A percentile compares a stretch with the other conserved stretches of the same genome.
phyloP scores from a whole-genome alignment of 495 filamentous ascomycete species.

The Aspergillus haitiensis region DNA sequence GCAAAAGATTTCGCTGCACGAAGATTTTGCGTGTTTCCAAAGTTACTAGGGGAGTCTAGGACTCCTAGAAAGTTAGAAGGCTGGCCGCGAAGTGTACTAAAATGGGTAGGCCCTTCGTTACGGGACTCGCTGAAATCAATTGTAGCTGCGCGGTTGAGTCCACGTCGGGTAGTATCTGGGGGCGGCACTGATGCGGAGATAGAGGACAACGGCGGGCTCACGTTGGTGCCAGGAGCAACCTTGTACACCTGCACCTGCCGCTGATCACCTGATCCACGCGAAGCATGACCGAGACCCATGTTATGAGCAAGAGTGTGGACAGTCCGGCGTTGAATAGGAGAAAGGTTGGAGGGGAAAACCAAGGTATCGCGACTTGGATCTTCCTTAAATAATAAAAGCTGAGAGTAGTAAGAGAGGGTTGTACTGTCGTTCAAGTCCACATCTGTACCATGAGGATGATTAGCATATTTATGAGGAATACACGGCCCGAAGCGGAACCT shows the following conservation, averaged over 20 bases:
- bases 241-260: constrained; percentile 89
- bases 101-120: constrained; percentile 63
- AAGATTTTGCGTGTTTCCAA: constrained; percentile 70
- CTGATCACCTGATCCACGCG: constrained; percentile 79
- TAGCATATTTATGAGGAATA: constrained; percentile 26
- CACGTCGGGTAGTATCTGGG: constrained; percentile 72
- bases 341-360: constrained; percentile 76
- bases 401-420: constrained; percentile 82
- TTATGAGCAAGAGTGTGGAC: constrained; percentile 95
- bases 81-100: constrained; percentile 74
- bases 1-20: constrained; percentile 95
- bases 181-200: constrained; percentile 64
- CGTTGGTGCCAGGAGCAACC: constrained; percentile 56
- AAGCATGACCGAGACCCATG: constrained; percentile 86
- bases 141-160: constrained; percentile 90
- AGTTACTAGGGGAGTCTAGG: constrained; percentile 75
- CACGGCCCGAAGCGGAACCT: constrained; percentile 24
- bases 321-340: constrained; percentile 79
- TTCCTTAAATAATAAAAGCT: constrained; percentile 85
- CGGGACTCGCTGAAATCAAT: constrained; percentile 95
- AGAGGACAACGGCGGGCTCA: constrained; percentile 61
- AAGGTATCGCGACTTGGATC: constrained; percentile 73
- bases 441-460: constrained; percentile 44
- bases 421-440: constrained; percentile 91
- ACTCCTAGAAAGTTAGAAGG: constrained; percentile 76